Base-by-base conservation (phyloP, 2,329 filamentous ascomycete species). In the Sclerotiophoma versabilis region DNA sequence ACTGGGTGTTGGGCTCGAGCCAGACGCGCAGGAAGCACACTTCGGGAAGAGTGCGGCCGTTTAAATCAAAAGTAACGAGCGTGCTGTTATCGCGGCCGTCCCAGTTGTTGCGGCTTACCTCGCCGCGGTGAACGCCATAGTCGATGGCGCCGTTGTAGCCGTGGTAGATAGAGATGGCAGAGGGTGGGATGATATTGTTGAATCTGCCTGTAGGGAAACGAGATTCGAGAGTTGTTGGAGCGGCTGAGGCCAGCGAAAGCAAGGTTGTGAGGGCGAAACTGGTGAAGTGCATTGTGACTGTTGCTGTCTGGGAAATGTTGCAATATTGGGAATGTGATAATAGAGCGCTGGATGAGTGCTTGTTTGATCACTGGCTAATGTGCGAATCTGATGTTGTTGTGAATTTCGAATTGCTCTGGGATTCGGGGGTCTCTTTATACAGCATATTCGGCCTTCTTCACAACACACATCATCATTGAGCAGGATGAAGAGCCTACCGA, bases 21-120 rank as follows among this genome's bases (percentile, higher is more conserved):
- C 27, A 49, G 55, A 63, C 59, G 42, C 39, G 36, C 11, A 63
- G 30, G 23, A 19, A 30, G 55, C 56, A 62, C 1, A 30, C 54
- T 1, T 44, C 27, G 36, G 49, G 53, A 2, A 41, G 44, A 20
- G 44, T 33, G 14, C 20, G 20, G 8, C 54, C 30, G 15, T 49
- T 56, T 1, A 59, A 33, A 29, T 47, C 33, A 41, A 63, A 62
- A 2, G 58, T 62, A 1, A 58, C 54, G 39, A 63, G 60, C 2
- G 60, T 63, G 41, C 42, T 56, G 23, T 30, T 49, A 27, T 60
- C 57, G 15, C 23, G 36, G 20, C 39, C 45, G 27, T 46, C 22
- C 45, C 50, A 47, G 37, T 43, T 44, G 30, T 58, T 60, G 37
- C 45, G 43, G 32, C 26, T 38, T 4, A 63, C 52, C n/a, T 53